Base-by-base conservation (phyloP, 2,329 filamentous ascomycete species). In the Periconia sp. region DNA sequence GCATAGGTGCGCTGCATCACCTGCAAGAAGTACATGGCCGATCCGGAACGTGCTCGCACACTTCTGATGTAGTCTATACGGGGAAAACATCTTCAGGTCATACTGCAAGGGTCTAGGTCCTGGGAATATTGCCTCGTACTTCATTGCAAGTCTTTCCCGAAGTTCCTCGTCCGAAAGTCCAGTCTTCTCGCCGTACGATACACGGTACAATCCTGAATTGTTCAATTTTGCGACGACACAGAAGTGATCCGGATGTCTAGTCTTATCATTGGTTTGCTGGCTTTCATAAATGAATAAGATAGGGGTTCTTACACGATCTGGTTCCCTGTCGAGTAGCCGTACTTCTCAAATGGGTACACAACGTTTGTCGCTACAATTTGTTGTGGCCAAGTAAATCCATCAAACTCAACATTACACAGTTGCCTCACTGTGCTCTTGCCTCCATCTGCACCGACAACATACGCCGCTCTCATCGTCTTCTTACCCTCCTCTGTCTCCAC, bases 291-390 rank as follows among this genome's bases (percentile, higher is more conserved):
- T 10, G 6, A 13, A 32, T 8, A 6, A 11, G 34, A 23, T 13
- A 12, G 12, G 28, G 4, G 31, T 5, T 22, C 42, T 23, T 36
- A 40, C 43, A 46, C 32, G 11, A 41, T 46, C 15, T 46, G 36
- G 21, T 46, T 46, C 12, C 36, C 36, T 4, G 38, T 38, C 19
- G 32, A 18, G 18, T 47, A 38, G 12, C 43, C 33, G 25, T 37
- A 41, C 24, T 37, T 19, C 3, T 41, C 43, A 36, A 57, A 57
- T 5, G 48, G 51, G 34, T 56, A 56, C 28, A 50, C 29, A 5
- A 57, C 49, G 25, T 57, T 57, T 19, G 52, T 53, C 9, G 54
- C 52, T 5, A 57, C 49, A 15, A 57, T 46, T 44, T 49, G 48
- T 12, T 37, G 32, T 4, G 42, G 34, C 34, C 53, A 48, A 4